Evolutionary conservation across 371 early-diverging fungal species (phyloP).

Genomic region (Coemansia sp.): DNA sequence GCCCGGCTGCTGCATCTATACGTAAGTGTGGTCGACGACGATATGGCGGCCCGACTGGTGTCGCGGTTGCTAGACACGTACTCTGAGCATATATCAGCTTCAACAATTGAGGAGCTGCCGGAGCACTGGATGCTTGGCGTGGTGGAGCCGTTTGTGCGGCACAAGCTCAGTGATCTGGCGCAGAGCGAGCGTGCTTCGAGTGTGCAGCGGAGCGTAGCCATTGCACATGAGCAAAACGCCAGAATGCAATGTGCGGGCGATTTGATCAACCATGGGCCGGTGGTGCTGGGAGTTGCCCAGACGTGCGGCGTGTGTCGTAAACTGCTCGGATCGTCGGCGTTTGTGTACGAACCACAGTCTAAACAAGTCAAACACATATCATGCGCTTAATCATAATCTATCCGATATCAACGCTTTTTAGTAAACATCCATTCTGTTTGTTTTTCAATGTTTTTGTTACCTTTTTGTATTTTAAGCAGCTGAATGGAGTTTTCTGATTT

Average conservation of each 20-base stretch:
- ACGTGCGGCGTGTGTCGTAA: constrained; percentile 44
- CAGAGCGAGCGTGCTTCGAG: constrained; percentile 5
- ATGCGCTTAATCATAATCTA: not conserved
- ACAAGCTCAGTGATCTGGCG: constrained; percentile 4
- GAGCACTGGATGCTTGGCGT: constrained; percentile 34
- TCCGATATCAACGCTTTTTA: not conserved
- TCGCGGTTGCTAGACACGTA: constrained; percentile 20
- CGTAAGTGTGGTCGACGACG: constrained; percentile 26
- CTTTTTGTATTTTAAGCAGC: not conserved
- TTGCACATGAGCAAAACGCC: constrained; percentile 5
- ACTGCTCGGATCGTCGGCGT: constrained; percentile 44
- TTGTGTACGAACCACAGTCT: constrained; percentile 29
- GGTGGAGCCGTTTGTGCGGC: constrained; percentile 28
- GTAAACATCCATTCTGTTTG: not conserved
- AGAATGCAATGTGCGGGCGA: not conserved
- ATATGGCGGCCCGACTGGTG: constrained; percentile 37
- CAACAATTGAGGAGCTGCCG: constrained; percentile 28
- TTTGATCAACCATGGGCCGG: not conserved
- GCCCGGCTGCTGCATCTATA: constrained; percentile 19
- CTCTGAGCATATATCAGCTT: not conserved
- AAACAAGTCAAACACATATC: constrained; percentile 11
- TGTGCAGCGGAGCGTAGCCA: constrained; percentile 16
- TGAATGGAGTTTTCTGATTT: constrained; percentile 66
- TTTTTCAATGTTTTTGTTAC: constrained; percentile 1
- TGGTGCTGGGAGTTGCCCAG: constrained; percentile 40